Base-by-base conservation (phyloP, 495 filamentous ascomycete species). In the Immersiella caudata region DNA sequence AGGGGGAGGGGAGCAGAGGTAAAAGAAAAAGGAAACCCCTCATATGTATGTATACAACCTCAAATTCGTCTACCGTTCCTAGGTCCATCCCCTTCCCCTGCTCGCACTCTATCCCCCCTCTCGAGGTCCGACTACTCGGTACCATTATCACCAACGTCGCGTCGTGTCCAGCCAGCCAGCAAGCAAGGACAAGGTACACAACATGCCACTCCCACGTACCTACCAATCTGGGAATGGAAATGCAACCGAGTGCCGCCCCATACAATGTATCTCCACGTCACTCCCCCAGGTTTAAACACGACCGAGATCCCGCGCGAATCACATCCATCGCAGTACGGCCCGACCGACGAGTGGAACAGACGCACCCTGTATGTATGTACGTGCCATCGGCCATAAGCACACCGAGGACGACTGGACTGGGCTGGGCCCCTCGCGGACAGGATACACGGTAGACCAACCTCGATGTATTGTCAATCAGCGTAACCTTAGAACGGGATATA, bases 221-320 rank as follows among this genome's bases (percentile, higher is more conserved):
- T 52, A 22, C 49, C 50, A 64, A 51, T 64, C 29, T 26, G 61
- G 61, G 50, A 27, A 24, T 26, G 61, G 61, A 26, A 27, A 24
- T 35, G 29, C n/a, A 52, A 52, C 46, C 61, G 61, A 52, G 8
- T 6, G 18, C n/a, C 8, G 29, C 40, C 63, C 54, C 46, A 58
- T 33, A 33, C 29, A 33, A 33, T 55, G 36, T 20, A 26, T 67
- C 27, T 60, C 54, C 59, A 52, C 60, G 16, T 46, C n/a, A n/a
- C 40, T 46, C 14, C 59, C 54, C 59, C 54, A 68, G 46, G 55
- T 46, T 16, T 68, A 51, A 58, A 62, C 46, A 51, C 29, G 60
- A 36, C 6, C 14, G 55, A 14, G 65, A 20, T 60, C 24, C 68
- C 65, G 62, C 51, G 49, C 59, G 54, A 66, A 71, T 68, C 68